Base-by-base conservation (phyloP, 371 early-diverging fungal genomes). In the Smittium mucronatum region DNA sequence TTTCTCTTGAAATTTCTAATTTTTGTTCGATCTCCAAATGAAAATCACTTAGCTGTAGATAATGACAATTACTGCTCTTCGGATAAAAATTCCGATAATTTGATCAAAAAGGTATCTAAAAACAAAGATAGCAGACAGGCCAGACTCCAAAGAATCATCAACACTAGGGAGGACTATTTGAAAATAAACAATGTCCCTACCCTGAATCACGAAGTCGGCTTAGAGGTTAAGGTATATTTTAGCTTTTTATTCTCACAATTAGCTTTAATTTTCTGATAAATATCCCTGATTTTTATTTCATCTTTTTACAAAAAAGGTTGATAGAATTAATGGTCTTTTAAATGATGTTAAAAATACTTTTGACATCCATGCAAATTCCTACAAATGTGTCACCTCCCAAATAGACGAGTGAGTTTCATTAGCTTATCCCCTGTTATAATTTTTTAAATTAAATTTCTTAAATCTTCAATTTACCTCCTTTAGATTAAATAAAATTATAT, bases 311-410 rank as follows among this genome's bases (percentile, higher is more conserved):
- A 28, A 8, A 16, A 16, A 16, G 32, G 28, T 21, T 2, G 28
- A 28, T 11, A 64, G 32, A 64, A 64, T 64, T 30, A 36, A 64
- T 31, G 34, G 64, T 64, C 31, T 47, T 21, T 47, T 47, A 47
- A 25, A 64, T 2, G 25, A 33, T 25, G 64, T 64, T 26, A 64
- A 64, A 36, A 28, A 15, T 34, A 26, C 64, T 25, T 33, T 64
- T 31, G 64, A 64, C 30, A 15, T 34, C 2, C 64, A 64, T 2
- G 64, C 64, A 11, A 64, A 33, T 31, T 64, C 64, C 25, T 64
- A 64, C 36, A 15, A 64, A 15, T 16, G 5, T 34, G 31, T 31
- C 21, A 21, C 64, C 64, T 26, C 64, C 28, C 64, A 64, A 33
- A 64, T 64, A 29, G 36, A 36, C 31, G 64, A 64, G 15, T 31